phyloP scores from a whole-genome alignment of 257 asterid species.

The Asclepias syriaca region DNA sequence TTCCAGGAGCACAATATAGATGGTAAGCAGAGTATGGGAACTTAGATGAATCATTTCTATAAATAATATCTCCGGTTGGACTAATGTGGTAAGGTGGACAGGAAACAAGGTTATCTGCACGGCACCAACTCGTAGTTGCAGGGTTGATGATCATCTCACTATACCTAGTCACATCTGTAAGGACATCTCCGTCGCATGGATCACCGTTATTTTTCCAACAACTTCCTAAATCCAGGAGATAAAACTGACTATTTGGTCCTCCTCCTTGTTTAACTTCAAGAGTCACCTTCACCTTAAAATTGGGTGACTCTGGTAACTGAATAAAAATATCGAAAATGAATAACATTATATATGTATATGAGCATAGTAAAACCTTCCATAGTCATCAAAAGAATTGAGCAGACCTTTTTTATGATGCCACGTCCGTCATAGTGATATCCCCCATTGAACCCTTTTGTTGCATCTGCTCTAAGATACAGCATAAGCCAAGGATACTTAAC shows the following conservation, averaged over 20 bases:
- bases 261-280: slow-evolving; percentile 71
- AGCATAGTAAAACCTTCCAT: background rate
- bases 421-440: slow-evolving; percentile 81
- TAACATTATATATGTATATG: background rate
- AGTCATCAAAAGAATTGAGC: slow-evolving; percentile 11
- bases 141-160: slow-evolving; percentile 91
- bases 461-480: slow-evolving; percentile 79
- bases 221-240: slow-evolving; percentile 74
- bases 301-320: slow-evolving; percentile 71
- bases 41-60: slow-evolving; percentile 55
- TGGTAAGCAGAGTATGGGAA: slow-evolving; percentile 83
- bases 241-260: slow-evolving; percentile 75
- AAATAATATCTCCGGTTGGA: slow-evolving; percentile 46
- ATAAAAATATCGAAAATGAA: background rate
- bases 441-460: slow-evolving; percentile 64
- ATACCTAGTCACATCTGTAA: slow-evolving; percentile 77
- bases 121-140: slow-evolving; percentile 71
- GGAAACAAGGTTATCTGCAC: slow-evolving; percentile 54
- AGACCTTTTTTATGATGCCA: slow-evolving; percentile 66
- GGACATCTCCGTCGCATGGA: slow-evolving; percentile 65
- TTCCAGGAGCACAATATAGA: slow-evolving; percentile 87
- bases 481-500: slow-evolving; percentile 82
- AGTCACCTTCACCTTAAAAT: slow-evolving; percentile 69
- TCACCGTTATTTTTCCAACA: slow-evolving; percentile 84
- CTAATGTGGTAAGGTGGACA: slow-evolving; percentile 80